Conservation (phyloP, 2,329 filamentous ascomycete species). For the Monilinia fructigena region DNA sequence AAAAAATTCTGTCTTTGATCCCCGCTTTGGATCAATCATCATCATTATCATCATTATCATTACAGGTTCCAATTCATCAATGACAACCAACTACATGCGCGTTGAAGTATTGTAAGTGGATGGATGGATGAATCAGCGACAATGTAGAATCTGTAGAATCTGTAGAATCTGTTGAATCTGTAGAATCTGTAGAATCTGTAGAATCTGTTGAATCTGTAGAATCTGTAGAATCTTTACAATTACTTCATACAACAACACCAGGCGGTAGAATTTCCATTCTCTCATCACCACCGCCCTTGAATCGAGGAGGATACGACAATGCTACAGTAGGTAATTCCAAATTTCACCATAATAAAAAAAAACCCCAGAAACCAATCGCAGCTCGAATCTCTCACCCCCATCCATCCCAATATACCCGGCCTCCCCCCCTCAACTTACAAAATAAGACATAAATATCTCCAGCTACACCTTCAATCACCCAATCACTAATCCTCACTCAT, state of each 20-base stretch:
- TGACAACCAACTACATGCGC: not conserved
- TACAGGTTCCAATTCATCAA: too few species aligned
- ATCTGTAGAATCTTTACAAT: not conserved
- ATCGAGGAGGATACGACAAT: not conserved
- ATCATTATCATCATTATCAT: not conserved
- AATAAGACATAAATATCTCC: too few species aligned
- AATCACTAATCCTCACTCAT: too few species aligned
- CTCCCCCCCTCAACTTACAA: too few species aligned
- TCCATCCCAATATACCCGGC: not conserved
- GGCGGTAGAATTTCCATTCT: not conserved
- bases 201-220: too few species aligned
- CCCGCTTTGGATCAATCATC: conserved; percentile 15
- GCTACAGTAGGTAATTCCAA: too few species aligned
- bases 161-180: too few species aligned
- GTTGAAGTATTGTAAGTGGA: not conserved
- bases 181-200: too few species aligned
- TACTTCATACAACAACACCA: not conserved
- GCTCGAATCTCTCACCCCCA: not conserved
- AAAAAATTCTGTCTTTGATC: conserved; percentile 9
- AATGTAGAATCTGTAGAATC: too few species aligned
- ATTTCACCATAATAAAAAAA: not conserved
- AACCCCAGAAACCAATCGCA: not conserved
- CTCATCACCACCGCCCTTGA: not conserved
- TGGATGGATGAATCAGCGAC: not conserved
- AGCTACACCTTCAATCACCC: too few species aligned